A percentile compares a stretch with the other conserved stretches of the same genome.
phyloP scores from a whole-genome alignment of 208 protist species.

The Acanthamoeba rhysodes region DNA sequence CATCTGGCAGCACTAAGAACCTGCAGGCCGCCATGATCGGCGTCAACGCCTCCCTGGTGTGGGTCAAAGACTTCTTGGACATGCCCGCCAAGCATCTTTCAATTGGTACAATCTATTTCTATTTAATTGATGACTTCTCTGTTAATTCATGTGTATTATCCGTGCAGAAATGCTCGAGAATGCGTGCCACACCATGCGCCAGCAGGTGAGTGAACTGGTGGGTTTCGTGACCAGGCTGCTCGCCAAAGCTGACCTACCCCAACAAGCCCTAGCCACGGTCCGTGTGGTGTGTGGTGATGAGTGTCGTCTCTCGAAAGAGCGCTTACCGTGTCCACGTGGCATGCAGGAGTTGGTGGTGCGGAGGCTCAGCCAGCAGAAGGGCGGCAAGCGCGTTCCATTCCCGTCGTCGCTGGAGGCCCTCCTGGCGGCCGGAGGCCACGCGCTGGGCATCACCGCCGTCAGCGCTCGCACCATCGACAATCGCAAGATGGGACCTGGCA shows the following conservation, averaged over 20 bases:
- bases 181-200: neutral
- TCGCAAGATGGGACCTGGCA: neutral
- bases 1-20: neutral
- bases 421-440: neutral
- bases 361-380: neutral
- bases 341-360: constrained; percentile 13
- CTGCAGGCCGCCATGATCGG: neutral
- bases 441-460: constrained; percentile 2
- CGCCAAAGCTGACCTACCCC: neutral
- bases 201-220: neutral
- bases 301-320: neutral
- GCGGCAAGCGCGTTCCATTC: neutral
- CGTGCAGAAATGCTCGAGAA: neutral
- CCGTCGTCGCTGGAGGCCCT: neutral
- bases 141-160: neutral
- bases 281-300: neutral
- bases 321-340: neutral
- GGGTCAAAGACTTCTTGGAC: neutral
- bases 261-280: neutral
- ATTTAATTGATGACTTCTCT: neutral
- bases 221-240: neutral
- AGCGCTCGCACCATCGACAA: neutral
- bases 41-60: neutral
- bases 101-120: neutral
- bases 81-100: neutral